Evolutionary conservation across 768 basidiomycete species (phyloP).

Genomic region (Trametes cingulata): DNA sequence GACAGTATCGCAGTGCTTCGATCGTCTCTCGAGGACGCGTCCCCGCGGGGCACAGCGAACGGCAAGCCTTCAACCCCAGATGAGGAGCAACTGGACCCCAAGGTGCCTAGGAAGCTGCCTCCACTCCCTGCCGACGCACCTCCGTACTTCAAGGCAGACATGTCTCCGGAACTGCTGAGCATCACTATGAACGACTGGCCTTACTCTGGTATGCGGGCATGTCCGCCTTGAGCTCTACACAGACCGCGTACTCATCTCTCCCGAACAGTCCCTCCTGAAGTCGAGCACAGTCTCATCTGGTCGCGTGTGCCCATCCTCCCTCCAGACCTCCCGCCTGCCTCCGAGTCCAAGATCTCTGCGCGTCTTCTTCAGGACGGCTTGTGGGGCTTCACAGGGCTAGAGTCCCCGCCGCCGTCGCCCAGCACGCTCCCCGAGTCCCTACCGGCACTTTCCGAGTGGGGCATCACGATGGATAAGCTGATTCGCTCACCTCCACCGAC

Average conservation of each 20-base stretch:
- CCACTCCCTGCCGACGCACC: constrained; percentile 41
- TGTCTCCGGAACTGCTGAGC: constrained; percentile 58
- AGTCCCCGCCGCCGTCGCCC: constrained; percentile 56
- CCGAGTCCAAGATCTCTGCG: constrained; percentile 39
- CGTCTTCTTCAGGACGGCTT: constrained; percentile 75
- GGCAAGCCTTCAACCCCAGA: neutral
- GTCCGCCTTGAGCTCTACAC: neutral
- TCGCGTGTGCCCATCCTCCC: constrained; percentile 73
- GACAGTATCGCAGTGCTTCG: constrained; percentile 64
- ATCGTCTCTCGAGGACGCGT: constrained; percentile 46
- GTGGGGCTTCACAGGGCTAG: constrained; percentile 75
- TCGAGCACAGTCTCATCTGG: constrained; percentile 82
- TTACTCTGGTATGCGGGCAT: constrained; percentile 59
- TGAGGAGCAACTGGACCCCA: neutral
- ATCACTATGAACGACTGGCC: constrained; percentile 89
- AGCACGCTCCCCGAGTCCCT: constrained; percentile 58
- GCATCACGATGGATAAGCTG: constrained; percentile 61
- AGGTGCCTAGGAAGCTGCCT: constrained; percentile 22
- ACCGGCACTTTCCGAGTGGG: constrained; percentile 70
- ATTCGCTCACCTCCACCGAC: constrained; percentile 52
- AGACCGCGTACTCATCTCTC: neutral
- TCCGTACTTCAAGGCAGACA: constrained; percentile 66
- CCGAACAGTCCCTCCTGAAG: constrained; percentile 59
- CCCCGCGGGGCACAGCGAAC: neutral
- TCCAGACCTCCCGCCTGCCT: constrained; percentile 46